Evolutionary conservation across 108 stramenopile species (phyloP).

Genomic region (Fistulifera solaris): DNA sequence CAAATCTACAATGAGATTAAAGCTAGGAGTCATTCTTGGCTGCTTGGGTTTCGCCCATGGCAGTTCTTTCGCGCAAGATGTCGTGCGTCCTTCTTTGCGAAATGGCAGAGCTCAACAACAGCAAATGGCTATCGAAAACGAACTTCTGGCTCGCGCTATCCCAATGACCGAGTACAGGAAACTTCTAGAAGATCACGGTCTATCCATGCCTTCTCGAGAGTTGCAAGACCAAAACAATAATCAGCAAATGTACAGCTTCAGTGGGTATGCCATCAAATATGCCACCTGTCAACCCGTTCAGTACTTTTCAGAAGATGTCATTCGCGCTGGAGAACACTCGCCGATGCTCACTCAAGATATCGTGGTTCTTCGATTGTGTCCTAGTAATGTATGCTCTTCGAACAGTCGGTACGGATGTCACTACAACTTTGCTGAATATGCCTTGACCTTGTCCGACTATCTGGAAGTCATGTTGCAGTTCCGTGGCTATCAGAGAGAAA

Average conservation of each 20-base stretch:
- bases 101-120: too few species aligned
- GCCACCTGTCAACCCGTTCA: conserved; percentile 54
- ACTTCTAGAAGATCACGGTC: too few species aligned
- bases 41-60: too few species aligned
- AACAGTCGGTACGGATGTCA: conserved; percentile 35
- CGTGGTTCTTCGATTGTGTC: conserved; percentile 51
- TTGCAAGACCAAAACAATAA: too few species aligned
- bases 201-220: too few species aligned
- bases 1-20: too few species aligned
- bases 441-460: conserved; percentile 37
- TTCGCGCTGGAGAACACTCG: conserved; percentile 43
- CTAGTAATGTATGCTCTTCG: conserved; percentile 25
- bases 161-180: conserved; percentile 26
- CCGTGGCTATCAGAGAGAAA: conserved; percentile 26
- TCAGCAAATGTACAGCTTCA: conserved; percentile 21
- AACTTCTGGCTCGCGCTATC: conserved; percentile 21
- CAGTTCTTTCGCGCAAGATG: too few species aligned
- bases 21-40: too few species aligned
- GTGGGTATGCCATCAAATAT: conserved; percentile 46
- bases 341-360: conserved; percentile 53
- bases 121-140: conserved; percentile 10
- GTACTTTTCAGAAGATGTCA: conserved; percentile 41
- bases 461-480: conserved; percentile 44
- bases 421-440: conserved; percentile 49
- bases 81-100: too few species aligned